Base-by-base conservation (phyloP, 164 flowering plant genomes). In the Houttuynia cordata region DNA sequence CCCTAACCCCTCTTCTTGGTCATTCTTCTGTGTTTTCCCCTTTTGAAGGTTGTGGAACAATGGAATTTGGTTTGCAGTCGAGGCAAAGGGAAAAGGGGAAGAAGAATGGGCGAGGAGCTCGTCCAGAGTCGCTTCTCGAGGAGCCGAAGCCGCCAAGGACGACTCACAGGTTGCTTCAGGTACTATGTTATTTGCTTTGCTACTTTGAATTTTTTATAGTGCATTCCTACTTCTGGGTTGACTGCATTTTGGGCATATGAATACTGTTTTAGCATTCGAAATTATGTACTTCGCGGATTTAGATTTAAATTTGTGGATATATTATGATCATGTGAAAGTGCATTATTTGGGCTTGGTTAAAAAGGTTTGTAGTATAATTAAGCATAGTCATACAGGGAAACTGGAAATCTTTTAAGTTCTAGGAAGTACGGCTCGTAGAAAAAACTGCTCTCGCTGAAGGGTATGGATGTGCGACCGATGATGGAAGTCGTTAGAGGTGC, bases 401-500 rank as follows among this genome's bases (percentile, higher is more conserved):
- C 49, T 45, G 49, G 4, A 45, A 20, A 37, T 7, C 40, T n/a
- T 21, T 56, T 70, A 90, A 96, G 99, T 93, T 8, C 79, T 93
- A 60, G 89, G 82, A 57, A 96, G 99, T 60, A 88, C 64, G 59
- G 97, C 89, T 62, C 80, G 80, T 53, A 79, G 97, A 72, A 90
- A 73, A 83, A 88, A 93, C 72, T 90, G 72, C 83, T 88, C 50
- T 93, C 97, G 51, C 95, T 95, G 10, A 84, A 86, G 68, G 89
- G 96, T 60, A 80, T 83, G 95, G 95, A 90, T 74, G 99, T 93
- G 39, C 83, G 99, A 8, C 99, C 99, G 9, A 90, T 93, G 99
- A 93, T 90, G 99, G 96, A 93, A 77, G 97, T 93, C 60, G 99
- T 93, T 15, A 90, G 85, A 77, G 93, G 91, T 65, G 96, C 97